Conservation (phyloP, 208 protist species). For the Trypanosoma lewisi region DNA sequence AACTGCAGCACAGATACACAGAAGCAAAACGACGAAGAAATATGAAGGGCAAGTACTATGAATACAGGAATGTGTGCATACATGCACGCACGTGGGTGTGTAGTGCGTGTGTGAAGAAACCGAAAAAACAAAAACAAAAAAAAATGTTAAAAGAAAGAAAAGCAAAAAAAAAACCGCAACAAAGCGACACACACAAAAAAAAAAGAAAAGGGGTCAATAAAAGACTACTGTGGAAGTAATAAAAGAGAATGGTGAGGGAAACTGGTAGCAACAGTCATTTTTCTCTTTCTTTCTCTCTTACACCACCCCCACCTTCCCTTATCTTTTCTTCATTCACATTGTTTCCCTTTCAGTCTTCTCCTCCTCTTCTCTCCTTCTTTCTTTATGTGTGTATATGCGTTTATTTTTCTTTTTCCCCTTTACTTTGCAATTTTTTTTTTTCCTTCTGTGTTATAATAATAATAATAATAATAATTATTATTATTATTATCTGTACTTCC, state of each 20-base stretch:
- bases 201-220: constrained; percentile 5
- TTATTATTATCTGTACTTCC: no score
- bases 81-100: not conserved
- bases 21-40: no score
- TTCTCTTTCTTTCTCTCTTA: no score
- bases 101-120: no score
- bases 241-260: constrained; percentile 1
- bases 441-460: constrained; percentile 9
- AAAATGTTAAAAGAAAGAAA: constrained; percentile 9
- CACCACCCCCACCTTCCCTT: not conserved
- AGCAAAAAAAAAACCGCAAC: constrained; percentile 11
- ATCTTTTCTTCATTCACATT: not conserved
- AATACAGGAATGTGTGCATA: not conserved
- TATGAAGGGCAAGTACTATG: no score
- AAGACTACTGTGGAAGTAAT: constrained; percentile 16
- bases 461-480: constrained; percentile 4
- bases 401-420: not conserved
- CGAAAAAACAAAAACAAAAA: constrained; percentile 17
- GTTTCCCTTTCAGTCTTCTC: not conserved
- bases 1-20: no score
- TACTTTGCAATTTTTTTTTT: constrained; percentile 11
- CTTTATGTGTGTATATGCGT: no score
- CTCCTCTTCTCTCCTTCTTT: not conserved
- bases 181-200: no score
- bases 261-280: not conserved